Evolutionary conservation across 345 rosid genomes (phyloP).

Genomic region (Odontarrhena argentea): DNA sequence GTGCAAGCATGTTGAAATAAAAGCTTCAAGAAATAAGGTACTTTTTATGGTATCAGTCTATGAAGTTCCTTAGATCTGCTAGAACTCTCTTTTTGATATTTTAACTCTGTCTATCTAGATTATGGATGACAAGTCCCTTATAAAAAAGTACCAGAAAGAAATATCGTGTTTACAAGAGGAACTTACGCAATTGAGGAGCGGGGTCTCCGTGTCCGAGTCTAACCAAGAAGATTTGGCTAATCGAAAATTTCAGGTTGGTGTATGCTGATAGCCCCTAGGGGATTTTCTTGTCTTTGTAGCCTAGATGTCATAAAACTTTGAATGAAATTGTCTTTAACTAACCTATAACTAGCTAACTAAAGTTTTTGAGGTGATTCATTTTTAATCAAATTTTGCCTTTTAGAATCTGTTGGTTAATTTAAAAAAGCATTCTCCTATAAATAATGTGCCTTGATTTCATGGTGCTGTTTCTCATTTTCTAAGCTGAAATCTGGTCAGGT

Average conservation of each 20-base stretch:
- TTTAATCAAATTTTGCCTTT: neutral
- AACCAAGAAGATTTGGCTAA: conserved; percentile 83
- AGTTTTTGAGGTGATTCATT: conserved; percentile 1
- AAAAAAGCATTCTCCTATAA: conserved; percentile 20
- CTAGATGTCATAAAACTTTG: conserved; percentile 5
- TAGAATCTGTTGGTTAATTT: conserved; percentile 18
- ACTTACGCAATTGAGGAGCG: conserved; percentile 75
- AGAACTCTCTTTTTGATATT: conserved; percentile 27
- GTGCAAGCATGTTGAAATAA: conserved; percentile 95
- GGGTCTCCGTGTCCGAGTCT: conserved; percentile 64
- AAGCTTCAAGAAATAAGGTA: conserved; percentile 98
- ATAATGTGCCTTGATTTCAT: conserved; percentile 12
- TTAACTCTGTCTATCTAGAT: conserved; percentile 52
- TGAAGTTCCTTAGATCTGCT: conserved; percentile 6
- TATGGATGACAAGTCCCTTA: conserved; percentile 95
- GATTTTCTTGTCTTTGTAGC: conserved; percentile 22
- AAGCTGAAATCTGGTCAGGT: conserved; percentile 94
- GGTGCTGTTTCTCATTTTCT: conserved; percentile 20
- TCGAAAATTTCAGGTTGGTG: conserved; percentile 77
- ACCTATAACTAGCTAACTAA: conserved; percentile 1
- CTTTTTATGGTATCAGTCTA: conserved; percentile 27
- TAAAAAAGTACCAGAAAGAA: conserved; percentile 97
- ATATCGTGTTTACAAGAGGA: conserved; percentile 85
- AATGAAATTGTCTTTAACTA: conserved; percentile 2
- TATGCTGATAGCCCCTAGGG: conserved; percentile 19